Evolutionary conservation across 257 asterid species (phyloP), one percentile per base, ranked within the genome.

Genomic region (Eucommia ulmoides): DNA sequence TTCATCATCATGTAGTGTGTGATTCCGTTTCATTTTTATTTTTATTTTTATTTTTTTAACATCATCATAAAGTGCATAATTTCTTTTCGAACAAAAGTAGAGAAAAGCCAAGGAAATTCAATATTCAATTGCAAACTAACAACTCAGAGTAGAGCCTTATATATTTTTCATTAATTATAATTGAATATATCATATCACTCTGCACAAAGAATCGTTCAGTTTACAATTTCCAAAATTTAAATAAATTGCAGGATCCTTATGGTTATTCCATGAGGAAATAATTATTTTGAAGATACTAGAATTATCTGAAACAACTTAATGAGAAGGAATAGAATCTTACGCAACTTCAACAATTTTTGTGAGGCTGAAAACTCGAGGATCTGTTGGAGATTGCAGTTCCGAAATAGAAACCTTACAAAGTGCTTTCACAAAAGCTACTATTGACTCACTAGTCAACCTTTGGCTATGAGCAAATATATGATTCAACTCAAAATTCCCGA

Each of bases 261-360:
- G 11, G 14, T 35, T 29, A 15, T 3, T 35, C 16, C 11, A 35
- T 35, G 44, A 35, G 44, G n/a, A 35, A 9, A 10, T 35, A 3
- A 18, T 10, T 49, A 42, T 50, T 51, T 51, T 18, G 24, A 38
- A 55, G 53, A 58, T 41, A 52, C 18, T 49, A 52, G 42, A 19
- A 63, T 51, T 8, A 33, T 26, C 18, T 45, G 20, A 45, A 66
- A 45, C 25, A 24, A 29, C n/a, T n/a, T n/a, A 29, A 67, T 59
- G 50, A 63, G 65, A 53, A 44, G 54, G 75, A 74, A 61, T 50
- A 74, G 88, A 67, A 69, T 76, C 98, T 91, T 91, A 91, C 98
- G 98, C 96, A 64, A 91, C 98, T 91, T 91, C 98, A 70, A 91
- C 98, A 68, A 91, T 81, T 74, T 91, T 91, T 54, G 98, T 91